Conservation (phyloP, 116 monocot genomes). For the Papilionanthe hybrid region DNA sequence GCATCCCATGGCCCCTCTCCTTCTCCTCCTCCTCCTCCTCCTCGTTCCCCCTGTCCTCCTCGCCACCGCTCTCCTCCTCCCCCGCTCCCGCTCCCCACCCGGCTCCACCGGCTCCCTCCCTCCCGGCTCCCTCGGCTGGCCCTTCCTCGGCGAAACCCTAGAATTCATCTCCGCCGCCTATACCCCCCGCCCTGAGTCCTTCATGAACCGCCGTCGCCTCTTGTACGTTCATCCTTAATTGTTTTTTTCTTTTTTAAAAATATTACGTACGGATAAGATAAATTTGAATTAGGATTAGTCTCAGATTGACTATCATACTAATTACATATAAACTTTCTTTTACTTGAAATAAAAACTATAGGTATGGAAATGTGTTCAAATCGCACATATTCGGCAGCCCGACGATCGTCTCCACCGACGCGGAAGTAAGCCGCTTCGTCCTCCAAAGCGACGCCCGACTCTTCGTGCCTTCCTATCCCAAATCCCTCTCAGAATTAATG, state of each 20-base stretch:
- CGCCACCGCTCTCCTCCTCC: background rate
- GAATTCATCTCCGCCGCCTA: slow-evolving; percentile 73
- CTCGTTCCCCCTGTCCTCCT: slow-evolving; percentile 7
- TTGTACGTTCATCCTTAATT: too few species aligned
- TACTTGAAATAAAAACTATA: background rate
- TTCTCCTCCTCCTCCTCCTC: background rate
- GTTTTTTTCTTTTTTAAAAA: too few species aligned
- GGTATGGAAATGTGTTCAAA: slow-evolving; percentile 78
- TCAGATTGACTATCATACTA: too few species aligned
- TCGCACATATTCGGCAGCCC: slow-evolving; percentile 79
- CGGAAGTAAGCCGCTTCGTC: slow-evolving; percentile 59
- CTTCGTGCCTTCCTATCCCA: slow-evolving; percentile 81
- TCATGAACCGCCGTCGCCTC: slow-evolving; percentile 43
- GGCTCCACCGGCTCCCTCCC: slow-evolving; percentile 26
- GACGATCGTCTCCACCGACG: slow-evolving; percentile 75
- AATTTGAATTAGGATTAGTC: too few species aligned
- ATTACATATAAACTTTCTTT: too few species aligned
- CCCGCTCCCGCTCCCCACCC: background rate
- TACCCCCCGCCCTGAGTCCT: slow-evolving; percentile 59
- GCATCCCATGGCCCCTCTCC: background rate
- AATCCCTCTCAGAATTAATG: slow-evolving; percentile 76
- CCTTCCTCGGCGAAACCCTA: slow-evolving; percentile 73
- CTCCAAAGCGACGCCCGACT: slow-evolving; percentile 64
- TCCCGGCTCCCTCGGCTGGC: slow-evolving; percentile 59
- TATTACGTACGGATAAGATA: too few species aligned